Percentiles rank a stretch among this genome's conserved stretches.
These are phyloP conservation scores for Chrysosporium keratinophilum DNA, from an alignment of 2,329 filamentous ascomycete genomes.

Conservation along the genomic window DNA sequence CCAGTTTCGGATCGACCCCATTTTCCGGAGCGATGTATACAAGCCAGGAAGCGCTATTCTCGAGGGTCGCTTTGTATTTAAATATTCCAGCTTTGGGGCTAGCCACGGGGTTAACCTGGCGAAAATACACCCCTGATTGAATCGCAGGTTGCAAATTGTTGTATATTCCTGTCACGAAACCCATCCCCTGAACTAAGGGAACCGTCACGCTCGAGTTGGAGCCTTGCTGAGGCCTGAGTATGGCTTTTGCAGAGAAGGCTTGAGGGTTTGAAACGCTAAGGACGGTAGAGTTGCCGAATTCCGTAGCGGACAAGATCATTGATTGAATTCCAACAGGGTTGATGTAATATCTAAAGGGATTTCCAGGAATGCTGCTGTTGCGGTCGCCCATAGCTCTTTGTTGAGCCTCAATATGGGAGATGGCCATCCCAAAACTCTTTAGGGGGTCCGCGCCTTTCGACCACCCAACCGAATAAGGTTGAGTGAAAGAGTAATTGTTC, in stretches of 20 bases:
- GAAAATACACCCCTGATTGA: slow-evolving; percentile 65
- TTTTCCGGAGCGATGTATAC: slow-evolving; percentile 59
- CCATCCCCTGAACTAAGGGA: slow-evolving; percentile 81
- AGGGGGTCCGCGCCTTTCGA: slow-evolving; percentile 52
- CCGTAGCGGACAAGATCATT: slow-evolving; percentile 65
- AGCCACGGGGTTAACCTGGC: slow-evolving; percentile 47
- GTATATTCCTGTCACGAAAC: slow-evolving; percentile 71
- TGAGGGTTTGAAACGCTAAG: slow-evolving; percentile 45
- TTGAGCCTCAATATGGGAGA: slow-evolving; percentile 60
- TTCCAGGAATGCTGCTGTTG: slow-evolving; percentile 42
- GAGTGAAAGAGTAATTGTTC: slow-evolving; percentile 57
- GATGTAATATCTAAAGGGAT: slow-evolving; percentile 60
- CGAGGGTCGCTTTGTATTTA: slow-evolving; percentile 65
- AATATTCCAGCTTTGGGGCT: slow-evolving; percentile 52
- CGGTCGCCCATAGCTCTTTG: slow-evolving; percentile 57
- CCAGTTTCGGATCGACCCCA: slow-evolving; percentile 55
- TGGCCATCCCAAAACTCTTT: slow-evolving; percentile 63
- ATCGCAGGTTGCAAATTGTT: slow-evolving; percentile 59
- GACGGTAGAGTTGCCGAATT: slow-evolving; percentile 53
- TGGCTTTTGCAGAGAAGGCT: slow-evolving; percentile 55
- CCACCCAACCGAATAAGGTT: slow-evolving; percentile 65
- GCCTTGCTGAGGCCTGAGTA: slow-evolving; percentile 48
- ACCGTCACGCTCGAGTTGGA: slow-evolving; percentile 57
- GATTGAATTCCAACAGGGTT: slow-evolving; percentile 77
- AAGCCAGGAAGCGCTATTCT: slow-evolving; percentile 66